These are phyloP conservation scores for Mycena capillaripes DNA, from an alignment of 768 basidiomycete species.

Conservation along the genomic window DNA sequence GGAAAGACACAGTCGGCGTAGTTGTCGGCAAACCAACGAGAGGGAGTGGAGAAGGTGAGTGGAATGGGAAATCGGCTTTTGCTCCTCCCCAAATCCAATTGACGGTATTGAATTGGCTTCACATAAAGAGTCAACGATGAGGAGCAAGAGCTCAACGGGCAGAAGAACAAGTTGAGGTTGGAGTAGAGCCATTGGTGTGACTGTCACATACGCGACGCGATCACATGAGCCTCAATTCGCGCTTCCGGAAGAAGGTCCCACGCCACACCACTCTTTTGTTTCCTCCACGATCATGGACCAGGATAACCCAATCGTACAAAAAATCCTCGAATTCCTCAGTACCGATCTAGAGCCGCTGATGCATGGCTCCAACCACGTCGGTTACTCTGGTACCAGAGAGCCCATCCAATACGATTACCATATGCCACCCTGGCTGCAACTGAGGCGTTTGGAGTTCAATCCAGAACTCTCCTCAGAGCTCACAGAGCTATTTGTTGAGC, in stretches of 20 bases:
- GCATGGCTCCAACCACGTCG: background rate
- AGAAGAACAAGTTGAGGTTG: background rate
- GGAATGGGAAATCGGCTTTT: background rate
- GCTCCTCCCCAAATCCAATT: background rate
- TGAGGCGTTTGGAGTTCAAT: background rate
- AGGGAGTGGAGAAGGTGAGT: slow-evolving; percentile 10
- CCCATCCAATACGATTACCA: slow-evolving; percentile 24
- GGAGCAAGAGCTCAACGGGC: slow-evolving; percentile 24
- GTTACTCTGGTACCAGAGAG: background rate
- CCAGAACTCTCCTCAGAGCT: background rate
- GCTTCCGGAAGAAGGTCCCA: background rate
- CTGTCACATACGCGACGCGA: background rate
- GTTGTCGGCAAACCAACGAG: background rate
- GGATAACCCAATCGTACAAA: background rate
- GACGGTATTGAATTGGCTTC: background rate
- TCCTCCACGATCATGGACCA: background rate
- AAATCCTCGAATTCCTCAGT: background rate
- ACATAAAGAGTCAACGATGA: slow-evolving; percentile 1
- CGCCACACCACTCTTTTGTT: background rate
- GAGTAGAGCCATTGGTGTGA: background rate
- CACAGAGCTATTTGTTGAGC: background rate
- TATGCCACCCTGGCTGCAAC: slow-evolving; percentile 13
- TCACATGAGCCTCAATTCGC: background rate
- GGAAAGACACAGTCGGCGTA: slow-evolving; percentile 12
- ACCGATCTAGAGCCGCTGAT: background rate